phyloP scores from a whole-genome alignment of 2,329 filamentous ascomycete species.

The Lachnellula suecica region DNA sequence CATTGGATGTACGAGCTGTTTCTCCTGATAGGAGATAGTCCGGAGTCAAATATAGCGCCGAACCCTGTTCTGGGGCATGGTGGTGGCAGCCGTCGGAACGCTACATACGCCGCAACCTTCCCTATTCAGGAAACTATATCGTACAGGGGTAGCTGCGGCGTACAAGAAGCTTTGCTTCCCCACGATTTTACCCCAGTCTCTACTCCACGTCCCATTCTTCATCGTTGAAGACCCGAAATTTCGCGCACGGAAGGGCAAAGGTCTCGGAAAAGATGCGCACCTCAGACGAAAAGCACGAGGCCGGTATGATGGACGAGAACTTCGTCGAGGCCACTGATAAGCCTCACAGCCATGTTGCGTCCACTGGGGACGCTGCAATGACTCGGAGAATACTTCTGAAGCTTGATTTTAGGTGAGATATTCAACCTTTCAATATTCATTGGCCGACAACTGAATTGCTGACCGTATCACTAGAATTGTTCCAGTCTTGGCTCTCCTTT shows the following conservation, averaged over 20 bases:
- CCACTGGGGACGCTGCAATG: conserved; percentile 26
- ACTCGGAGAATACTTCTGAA: conserved; percentile 49
- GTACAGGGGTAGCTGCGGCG: not conserved
- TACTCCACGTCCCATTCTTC: not conserved
- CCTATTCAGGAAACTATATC: not conserved
- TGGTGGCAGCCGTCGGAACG: not conserved
- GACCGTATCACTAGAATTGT: conserved; percentile 47
- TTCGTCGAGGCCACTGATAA: conserved; percentile 10
- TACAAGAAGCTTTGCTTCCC: not conserved
- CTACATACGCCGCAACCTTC: not conserved
- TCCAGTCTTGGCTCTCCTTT: conserved; percentile 61
- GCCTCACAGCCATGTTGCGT: not conserved
- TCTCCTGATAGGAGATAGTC: too few relatives aligned
- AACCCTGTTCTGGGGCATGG: too few relatives aligned
- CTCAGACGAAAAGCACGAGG: conserved; percentile 9
- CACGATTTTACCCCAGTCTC: not conserved
- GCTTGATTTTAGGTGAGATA: conserved; percentile 49
- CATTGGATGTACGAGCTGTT: too few relatives aligned
- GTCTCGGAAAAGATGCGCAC: not conserved
- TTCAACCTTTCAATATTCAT: not conserved
- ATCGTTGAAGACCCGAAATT: not conserved
- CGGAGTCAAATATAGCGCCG: not conserved
- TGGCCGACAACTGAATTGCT: not conserved
- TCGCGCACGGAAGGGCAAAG: not conserved
- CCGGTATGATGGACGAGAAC: conserved; percentile 10